Evolutionary conservation across 306 rosid species (phyloP), one percentile per base, ranked within the genome.

Genomic region (Castanopsis chinensis): DNA sequence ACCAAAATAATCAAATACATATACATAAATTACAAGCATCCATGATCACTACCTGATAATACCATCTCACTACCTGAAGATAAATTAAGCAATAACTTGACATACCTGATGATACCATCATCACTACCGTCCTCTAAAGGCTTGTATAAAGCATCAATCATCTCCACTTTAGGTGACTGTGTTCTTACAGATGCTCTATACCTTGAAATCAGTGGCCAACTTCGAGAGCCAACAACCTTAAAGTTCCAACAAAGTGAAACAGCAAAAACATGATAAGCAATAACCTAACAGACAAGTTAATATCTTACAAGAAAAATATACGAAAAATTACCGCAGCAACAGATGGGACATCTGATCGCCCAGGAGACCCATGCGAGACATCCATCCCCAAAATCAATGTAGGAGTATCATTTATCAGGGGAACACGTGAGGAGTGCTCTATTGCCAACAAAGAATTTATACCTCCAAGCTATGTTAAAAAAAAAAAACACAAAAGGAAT

Each of bases 361-460:
- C 90, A 68, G 87, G 91, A 73, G 95, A 86, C 37, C 91, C 89
- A 60, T 92, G 99, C 37, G 98, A 95, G 28, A 92, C 98, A 80
- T 95, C 99, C 93, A 95, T 91, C 54, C 99, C 99, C 88, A 95
- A 80, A 84, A 94, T 94, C 90, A 94, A 73, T 3, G 99, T 94
- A 57, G 99, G 95, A 71, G 85, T 85, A 82, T 91, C 97, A 76
- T 86, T 88, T 43, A 94, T 81, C 41, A 91, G 54, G 43, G 98
- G 98, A 81, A 95, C 81, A 81, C 84, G 13, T 74, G 92, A 84
- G 68, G 89, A 89, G 67, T 89, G 85, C 86, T 95, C 99, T n/a
- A 91, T 60, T 67, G 90, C 90, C 88, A 95, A 85, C 89, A 95
- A 76, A 73, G 97, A 95, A 78, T 95, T 95, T 80, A 87, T 89